These are phyloP conservation scores for Phlegmacium glaucopus DNA, from an alignment of 768 basidiomycete species.

Conservation along the genomic window DNA sequence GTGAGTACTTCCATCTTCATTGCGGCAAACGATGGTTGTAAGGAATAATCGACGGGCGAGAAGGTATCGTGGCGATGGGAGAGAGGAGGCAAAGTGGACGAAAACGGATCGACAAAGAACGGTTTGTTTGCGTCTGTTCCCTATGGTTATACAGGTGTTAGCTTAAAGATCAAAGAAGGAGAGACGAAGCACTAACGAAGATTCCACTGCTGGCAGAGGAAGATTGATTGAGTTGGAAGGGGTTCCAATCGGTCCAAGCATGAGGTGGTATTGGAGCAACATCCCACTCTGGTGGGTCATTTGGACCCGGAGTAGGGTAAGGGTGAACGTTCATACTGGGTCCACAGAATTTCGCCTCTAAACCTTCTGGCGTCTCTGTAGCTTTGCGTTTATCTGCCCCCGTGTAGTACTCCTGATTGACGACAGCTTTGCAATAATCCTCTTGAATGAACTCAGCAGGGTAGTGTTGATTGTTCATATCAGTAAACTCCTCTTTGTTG, in stretches of 20 bases:
- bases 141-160: neutral
- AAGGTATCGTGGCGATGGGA: neutral
- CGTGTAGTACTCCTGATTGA: neutral
- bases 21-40: too few species aligned
- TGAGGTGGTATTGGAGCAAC: neutral
- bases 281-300: neutral
- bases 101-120: neutral
- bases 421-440: neutral
- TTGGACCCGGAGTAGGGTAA: neutral
- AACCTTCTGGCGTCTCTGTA: neutral
- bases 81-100: neutral
- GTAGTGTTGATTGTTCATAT: conserved; percentile 1
- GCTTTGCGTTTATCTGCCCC: neutral
- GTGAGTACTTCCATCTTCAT: too few species aligned
- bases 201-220: neutral
- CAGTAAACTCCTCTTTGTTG: neutral
- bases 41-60: too few species aligned
- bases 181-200: too few species aligned
- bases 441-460: neutral
- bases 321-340: neutral
- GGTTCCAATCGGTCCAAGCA: neutral
- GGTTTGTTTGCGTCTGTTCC: neutral
- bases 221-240: neutral
- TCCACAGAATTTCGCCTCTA: neutral
- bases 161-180: neutral